Percentiles rank a stretch among this genome's conserved stretches.
phyloP scores from a whole-genome alignment of 2,329 filamentous ascomycete genomes.

The Stagonosporopsis tanaceti region DNA sequence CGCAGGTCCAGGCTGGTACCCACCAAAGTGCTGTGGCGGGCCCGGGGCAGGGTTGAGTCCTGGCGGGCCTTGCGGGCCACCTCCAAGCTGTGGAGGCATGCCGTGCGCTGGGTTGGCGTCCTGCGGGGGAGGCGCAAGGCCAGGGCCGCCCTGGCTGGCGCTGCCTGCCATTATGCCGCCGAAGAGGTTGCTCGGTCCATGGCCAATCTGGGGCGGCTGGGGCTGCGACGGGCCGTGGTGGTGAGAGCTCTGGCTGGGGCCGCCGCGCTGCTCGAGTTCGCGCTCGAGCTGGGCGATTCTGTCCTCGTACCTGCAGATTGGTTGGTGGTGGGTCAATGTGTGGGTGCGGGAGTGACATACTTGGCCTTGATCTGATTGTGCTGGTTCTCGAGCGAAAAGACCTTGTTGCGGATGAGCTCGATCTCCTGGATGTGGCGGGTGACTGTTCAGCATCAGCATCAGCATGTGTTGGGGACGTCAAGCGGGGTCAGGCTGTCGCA shows the following conservation, averaged over 20 bases:
- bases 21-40: conserved; percentile 74
- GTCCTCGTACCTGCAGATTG: conserved; percentile 79
- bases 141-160: conserved; percentile 81
- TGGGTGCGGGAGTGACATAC: conserved; percentile 62
- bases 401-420: conserved; percentile 90
- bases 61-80: conserved; percentile 77
- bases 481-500: too few relatives aligned
- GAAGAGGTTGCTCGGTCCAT: conserved; percentile 89
- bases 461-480: background rate
- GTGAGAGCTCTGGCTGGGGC: conserved; percentile 72
- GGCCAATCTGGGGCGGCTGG: conserved; percentile 83
- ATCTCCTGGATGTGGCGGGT: conserved; percentile 92
- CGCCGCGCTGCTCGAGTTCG: conserved; percentile 79
- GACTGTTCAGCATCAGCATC: conserved; percentile 62
- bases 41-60: conserved; percentile 65
- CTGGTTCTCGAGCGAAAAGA: conserved; percentile 89
- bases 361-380: conserved; percentile 90
- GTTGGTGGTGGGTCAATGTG: background rate
- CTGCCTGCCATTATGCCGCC: conserved; percentile 94
- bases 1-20: conserved; percentile 67
- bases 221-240: conserved; percentile 74
- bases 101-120: conserved; percentile 66
- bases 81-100: conserved; percentile 64
- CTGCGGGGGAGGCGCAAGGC: conserved; percentile 75
- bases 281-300: conserved; percentile 85